Conservation (phyloP, 805 yeast species). For the Wickerhamiella lipophila region DNA sequence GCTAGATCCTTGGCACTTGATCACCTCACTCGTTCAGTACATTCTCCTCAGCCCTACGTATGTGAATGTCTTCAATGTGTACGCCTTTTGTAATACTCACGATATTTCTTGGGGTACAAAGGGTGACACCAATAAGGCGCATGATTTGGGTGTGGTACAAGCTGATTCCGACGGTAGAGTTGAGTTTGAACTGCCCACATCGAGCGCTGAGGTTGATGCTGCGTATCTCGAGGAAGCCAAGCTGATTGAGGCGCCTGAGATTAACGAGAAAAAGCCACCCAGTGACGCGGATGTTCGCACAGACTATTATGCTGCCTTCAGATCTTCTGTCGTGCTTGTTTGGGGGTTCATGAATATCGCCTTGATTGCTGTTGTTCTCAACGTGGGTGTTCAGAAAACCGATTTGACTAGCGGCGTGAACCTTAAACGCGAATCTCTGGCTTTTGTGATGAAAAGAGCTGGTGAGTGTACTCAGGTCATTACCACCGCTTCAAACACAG, state of each 20-base stretch:
- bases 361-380: constrained; percentile 68
- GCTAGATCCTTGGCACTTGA: constrained; percentile 86
- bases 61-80: constrained; percentile 80
- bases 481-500: constrained; percentile 25
- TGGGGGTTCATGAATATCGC: constrained; percentile 86
- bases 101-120: constrained; percentile 98
- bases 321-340: constrained; percentile 75
- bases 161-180: constrained; percentile 52
- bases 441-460: constrained; percentile 11
- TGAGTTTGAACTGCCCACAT: constrained; percentile 63
- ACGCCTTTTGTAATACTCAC: constrained; percentile 91
- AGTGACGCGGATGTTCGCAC: constrained; percentile 44
- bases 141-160: constrained; percentile 76
- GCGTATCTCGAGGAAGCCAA: constrained; percentile 55
- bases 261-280: constrained; percentile 25
- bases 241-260: constrained; percentile 34
- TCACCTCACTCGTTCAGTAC: constrained; percentile 78
- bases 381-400: constrained; percentile 39
- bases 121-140: constrained; percentile 53
- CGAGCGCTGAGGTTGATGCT: constrained; percentile 61
- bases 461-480: constrained; percentile 23
- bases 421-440: constrained; percentile 2
- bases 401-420: constrained; percentile 19
- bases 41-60: constrained; percentile 76
- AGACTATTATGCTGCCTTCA: constrained; percentile 77